These are phyloP conservation scores for Amborella trichopoda DNA, from an alignment of 164 flowering plant species.

Conservation along the genomic window DNA sequence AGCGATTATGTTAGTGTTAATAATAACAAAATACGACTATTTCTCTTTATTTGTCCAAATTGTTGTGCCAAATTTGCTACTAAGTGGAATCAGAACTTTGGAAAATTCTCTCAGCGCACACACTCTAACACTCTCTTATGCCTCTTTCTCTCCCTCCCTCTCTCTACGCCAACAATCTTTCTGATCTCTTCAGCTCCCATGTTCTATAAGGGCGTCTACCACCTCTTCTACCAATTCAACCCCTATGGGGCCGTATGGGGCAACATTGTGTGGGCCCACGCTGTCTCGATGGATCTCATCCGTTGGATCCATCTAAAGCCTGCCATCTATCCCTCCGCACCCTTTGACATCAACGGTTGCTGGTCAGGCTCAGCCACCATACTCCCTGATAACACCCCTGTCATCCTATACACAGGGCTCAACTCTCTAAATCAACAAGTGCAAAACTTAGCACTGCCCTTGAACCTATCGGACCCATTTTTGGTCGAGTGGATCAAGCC, in stretches of 20 bases:
- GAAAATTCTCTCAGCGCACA: no score
- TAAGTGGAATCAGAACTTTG: no score
- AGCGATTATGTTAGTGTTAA: no score
- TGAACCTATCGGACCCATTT: constrained; percentile 43
- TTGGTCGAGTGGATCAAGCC: constrained; percentile 52
- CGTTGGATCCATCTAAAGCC: constrained; percentile 37
- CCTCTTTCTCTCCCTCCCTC: no score
- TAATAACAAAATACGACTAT: no score
- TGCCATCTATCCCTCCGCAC: constrained; percentile 38
- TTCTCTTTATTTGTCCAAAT: no score
- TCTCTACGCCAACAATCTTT: not conserved
- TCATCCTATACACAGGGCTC: constrained; percentile 53
- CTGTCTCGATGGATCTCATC: constrained; percentile 48
- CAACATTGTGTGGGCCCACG: constrained; percentile 68
- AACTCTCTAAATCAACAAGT: constrained; percentile 30
- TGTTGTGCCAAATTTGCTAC: no score
- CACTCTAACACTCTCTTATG: no score
- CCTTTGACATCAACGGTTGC: constrained; percentile 41
- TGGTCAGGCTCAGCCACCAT: constrained; percentile 75
- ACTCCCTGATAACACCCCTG: constrained; percentile 34
- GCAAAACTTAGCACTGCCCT: constrained; percentile 53
- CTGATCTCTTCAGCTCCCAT: constrained; percentile 38
- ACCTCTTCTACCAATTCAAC: constrained; percentile 76
- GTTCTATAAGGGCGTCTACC: constrained; percentile 73
- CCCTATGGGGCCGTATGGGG: constrained; percentile 63